Conservation (phyloP, 164 flowering plant species). For the Akebia trifoliata region DNA sequence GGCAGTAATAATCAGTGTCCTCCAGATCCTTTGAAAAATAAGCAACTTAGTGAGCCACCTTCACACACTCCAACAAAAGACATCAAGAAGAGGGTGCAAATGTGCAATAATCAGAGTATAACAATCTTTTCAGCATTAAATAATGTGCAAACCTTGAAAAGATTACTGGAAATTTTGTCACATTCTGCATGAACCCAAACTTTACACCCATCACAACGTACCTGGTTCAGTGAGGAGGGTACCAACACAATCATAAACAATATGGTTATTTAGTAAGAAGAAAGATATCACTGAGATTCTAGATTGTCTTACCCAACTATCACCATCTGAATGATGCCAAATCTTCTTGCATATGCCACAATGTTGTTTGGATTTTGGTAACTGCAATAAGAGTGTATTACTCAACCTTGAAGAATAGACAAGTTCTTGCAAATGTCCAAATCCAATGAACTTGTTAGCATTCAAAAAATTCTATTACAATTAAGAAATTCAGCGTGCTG, state of each 20-base stretch:
- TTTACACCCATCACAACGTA: conserved; percentile 90
- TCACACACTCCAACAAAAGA: neutral
- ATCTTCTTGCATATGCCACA: conserved; percentile 92
- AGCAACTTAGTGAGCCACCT: conserved; percentile 13
- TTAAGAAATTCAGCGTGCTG: neutral
- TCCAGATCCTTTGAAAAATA: conserved; percentile 49
- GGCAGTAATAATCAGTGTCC: conserved; percentile 78
- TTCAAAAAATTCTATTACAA: no score
- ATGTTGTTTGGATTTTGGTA: conserved; percentile 64
- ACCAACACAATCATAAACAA: neutral
- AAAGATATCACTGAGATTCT: neutral
- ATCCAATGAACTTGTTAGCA: neutral
- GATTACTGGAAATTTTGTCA: conserved; percentile 56
- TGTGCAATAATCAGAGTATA: neutral
- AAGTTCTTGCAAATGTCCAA: neutral
- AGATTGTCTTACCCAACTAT: conserved; percentile 64
- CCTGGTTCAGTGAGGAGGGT: conserved; percentile 31
- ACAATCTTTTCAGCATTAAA: neutral
- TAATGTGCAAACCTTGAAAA: conserved; percentile 54
- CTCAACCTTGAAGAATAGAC: neutral
- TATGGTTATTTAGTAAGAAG: neutral
- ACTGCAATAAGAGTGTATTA: conserved; percentile 35
- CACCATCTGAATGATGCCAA: conserved; percentile 83
- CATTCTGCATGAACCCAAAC: conserved; percentile 96
- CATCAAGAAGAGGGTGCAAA: conserved; percentile 7